Percentiles rank a stretch among this genome's conserved stretches.
These are phyloP conservation scores for Solanum stenotomum DNA, from an alignment of 257 asterid species.

Conservation along the genomic window DNA sequence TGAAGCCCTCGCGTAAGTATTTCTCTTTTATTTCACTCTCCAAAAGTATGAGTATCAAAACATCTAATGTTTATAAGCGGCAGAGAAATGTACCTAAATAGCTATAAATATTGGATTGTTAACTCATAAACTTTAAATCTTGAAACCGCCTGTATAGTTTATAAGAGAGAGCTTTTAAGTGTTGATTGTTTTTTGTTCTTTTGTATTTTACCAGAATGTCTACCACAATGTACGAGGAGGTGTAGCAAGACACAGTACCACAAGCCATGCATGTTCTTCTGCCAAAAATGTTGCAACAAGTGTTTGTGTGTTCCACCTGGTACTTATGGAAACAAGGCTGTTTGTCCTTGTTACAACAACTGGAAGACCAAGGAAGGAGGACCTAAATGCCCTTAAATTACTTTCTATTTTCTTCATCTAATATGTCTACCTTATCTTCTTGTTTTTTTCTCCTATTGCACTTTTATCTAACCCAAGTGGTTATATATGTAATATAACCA, in stretches of 20 bases:
- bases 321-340: conserved; percentile 38
- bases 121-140: neutral
- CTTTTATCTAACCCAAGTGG: neutral
- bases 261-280: conserved; percentile 36
- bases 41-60: neutral
- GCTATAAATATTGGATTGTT: neutral
- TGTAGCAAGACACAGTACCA: conserved; percentile 33
- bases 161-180: neutral
- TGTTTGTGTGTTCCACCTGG: conserved; percentile 74
- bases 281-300: conserved; percentile 49
- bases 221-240: conserved; percentile 26
- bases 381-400: conserved; percentile 44
- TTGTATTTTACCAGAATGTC: conserved; percentile 24
- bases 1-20: conserved; percentile 15
- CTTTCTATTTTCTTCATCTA: neutral
- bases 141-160: neutral
- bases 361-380: conserved; percentile 66
- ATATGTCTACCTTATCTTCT: neutral
- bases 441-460: neutral
- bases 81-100: neutral
- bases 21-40: neutral
- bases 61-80: neutral
- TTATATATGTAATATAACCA: neutral
- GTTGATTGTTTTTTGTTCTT: neutral
- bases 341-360: conserved; percentile 34